Conservation (phyloP, 331 rosid species). For the Spiraea crenata region DNA sequence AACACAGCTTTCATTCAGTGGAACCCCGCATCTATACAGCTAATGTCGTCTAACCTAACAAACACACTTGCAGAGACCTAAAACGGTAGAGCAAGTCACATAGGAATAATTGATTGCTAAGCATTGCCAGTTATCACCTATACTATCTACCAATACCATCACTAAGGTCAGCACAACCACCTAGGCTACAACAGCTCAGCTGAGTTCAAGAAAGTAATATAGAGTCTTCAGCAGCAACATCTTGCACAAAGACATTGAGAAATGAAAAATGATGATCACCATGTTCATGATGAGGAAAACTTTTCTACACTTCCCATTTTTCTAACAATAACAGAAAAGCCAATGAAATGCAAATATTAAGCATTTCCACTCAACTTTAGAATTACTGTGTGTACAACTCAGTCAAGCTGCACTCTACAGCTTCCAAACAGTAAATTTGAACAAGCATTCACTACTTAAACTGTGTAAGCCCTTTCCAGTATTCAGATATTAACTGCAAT, state of each 20-base stretch:
- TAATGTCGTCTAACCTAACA: neutral
- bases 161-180: neutral
- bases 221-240: neutral
- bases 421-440: conserved; percentile 17
- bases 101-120: neutral
- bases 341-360: conserved; percentile 11
- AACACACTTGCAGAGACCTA: neutral
- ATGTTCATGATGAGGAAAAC: neutral
- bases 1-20: neutral
- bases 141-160: neutral
- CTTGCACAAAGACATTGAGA: neutral
- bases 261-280: neutral
- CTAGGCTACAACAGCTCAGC: neutral
- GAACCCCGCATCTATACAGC: neutral
- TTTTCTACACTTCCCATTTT: neutral
- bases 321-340: neutral
- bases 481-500: conserved; percentile 25
- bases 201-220: neutral
- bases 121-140: neutral
- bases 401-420: conserved; percentile 19
- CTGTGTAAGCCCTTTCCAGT: conserved; percentile 23
- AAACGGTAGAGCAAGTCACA: neutral
- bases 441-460: conserved; percentile 20
- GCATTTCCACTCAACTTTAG: conserved; percentile 9
- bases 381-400: neutral